Base-by-base conservation (phyloP, 2,329 filamentous ascomycete species). In the Alternaria atra region DNA sequence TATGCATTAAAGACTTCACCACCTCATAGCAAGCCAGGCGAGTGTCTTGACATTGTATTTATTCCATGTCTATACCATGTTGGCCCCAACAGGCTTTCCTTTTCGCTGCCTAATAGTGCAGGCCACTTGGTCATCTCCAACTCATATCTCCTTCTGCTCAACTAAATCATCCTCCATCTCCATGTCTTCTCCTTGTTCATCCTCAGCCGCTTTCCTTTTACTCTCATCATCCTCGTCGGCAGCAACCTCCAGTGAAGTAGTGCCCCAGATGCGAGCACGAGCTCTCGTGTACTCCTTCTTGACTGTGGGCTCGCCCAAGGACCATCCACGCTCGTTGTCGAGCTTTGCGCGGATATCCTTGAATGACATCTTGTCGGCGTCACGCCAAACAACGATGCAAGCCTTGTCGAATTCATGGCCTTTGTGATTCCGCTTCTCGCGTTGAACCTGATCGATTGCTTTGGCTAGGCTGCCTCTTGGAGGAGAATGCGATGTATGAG, bases 331-430 rank as follows among this genome's bases (percentile, higher is more conserved):
- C 25, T 66, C 60, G 1, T 59, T 40, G 8, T 52, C 55, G 27
- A 69, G 42, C 52, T 57, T 62, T n/a, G 64, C 23, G 30, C 58
- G 60, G 34, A 69, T 69, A 8, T 56, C 34, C 15, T 55, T 58
- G 27, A 57, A 67, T n/a, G 42, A 55, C 25, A 62, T 50, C 9
- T 47, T 44, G 8, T 55, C 37, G 15, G 52, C 54, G 20, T 69
- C 66, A 5, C 54, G 58, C 64, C 64, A 69, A 23, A 64, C 55
- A n/a, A 66, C 65, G 5, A 67, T 64, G 39, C 62, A 65, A 6
- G 65, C 62, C 46, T 61, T 60, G 32, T 66, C 52, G 25, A 69
- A 60, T 0, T 39, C 29, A 29, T 34, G 51, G 23, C 46, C 43
- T 54, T 46, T 34, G 27, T 25, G 35, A 15, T 54, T 55, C 10